Percentiles rank a stretch among this genome's conserved stretches.
phyloP scores from a whole-genome alignment of 805 yeast genomes.

The Wickerhamiella kurtzmanii region DNA sequence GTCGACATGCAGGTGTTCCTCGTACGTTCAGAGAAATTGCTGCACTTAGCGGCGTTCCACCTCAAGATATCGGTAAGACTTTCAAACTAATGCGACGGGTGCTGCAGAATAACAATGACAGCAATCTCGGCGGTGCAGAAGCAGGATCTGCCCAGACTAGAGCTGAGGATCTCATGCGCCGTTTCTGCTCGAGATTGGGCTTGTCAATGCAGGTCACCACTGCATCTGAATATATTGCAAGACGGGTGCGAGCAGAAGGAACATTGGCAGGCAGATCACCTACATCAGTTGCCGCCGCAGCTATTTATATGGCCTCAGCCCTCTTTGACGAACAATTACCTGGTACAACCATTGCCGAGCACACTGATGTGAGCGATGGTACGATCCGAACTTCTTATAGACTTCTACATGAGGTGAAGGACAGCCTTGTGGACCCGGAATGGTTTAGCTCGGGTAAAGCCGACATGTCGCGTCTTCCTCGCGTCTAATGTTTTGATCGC shows the following conservation, averaged over 20 bases:
- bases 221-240: conserved; percentile 86
- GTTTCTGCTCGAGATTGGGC: conserved; percentile 93
- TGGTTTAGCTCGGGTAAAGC: conserved; percentile 64
- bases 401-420: conserved; percentile 60
- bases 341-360: conserved; percentile 74
- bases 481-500: conserved; percentile 11
- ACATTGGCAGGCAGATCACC: conserved; percentile 95
- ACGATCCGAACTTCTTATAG: conserved; percentile 88
- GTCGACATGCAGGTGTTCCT: conserved; percentile 85
- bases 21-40: conserved; percentile 93
- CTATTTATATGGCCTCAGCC: conserved; percentile 85
- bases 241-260: conserved; percentile 78
- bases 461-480: conserved; percentile 34
- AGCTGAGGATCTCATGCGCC: conserved; percentile 87
- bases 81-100: conserved; percentile 72
- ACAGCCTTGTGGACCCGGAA: conserved; percentile 56
- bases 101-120: conserved; percentile 25
- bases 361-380: conserved; percentile 93
- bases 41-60: conserved; percentile 85
- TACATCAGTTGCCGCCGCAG: conserved; percentile 94
- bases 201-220: conserved; percentile 70
- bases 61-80: conserved; percentile 87
- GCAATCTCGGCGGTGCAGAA: conserved; percentile 29
- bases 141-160: conserved; percentile 68
- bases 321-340: conserved; percentile 67